Conservation (phyloP, 345 rosid species). For the Eucalyptus sp. region DNA sequence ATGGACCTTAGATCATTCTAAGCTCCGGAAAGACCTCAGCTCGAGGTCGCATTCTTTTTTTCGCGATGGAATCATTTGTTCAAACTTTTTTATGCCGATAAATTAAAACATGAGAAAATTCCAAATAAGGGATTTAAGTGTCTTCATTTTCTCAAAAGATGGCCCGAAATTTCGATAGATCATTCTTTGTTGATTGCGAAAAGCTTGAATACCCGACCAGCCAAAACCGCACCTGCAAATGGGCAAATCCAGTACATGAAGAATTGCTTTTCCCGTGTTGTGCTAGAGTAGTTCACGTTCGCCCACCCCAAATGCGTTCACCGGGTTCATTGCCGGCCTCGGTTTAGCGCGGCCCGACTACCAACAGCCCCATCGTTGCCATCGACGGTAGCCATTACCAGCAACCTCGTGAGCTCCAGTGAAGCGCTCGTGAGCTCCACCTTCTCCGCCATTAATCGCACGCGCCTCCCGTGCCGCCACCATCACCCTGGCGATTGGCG, state of each 20-base stretch:
- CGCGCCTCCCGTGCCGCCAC: too few species aligned
- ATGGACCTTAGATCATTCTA: not conserved
- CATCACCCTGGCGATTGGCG: rapidly evolving
- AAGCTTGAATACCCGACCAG: not conserved
- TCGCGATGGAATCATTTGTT: not conserved
- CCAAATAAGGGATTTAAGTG: not conserved
- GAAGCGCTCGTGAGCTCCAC: too few species aligned
- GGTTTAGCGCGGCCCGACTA: not conserved
- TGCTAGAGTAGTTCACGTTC: not conserved
- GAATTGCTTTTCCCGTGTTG: not conserved
- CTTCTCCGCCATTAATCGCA: too few species aligned
- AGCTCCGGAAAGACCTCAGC: constrained; percentile 18
- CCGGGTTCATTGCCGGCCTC: not conserved
- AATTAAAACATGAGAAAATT: not conserved
- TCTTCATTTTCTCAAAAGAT: not conserved
- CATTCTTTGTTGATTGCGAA: not conserved
- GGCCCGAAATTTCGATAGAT: not conserved
- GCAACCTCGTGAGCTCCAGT: too few species aligned
- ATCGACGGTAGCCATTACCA: too few species aligned
- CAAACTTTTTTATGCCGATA: not conserved
- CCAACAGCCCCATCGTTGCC: too few species aligned
- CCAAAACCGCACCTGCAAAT: not conserved
- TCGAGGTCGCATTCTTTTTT: constrained; percentile 46
- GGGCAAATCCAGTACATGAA: not conserved
- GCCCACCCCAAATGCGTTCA: not conserved